These are phyloP conservation scores for Heterococcus sp. DNA, from an alignment of 108 stramenopile species.

Conservation along the genomic window DNA sequence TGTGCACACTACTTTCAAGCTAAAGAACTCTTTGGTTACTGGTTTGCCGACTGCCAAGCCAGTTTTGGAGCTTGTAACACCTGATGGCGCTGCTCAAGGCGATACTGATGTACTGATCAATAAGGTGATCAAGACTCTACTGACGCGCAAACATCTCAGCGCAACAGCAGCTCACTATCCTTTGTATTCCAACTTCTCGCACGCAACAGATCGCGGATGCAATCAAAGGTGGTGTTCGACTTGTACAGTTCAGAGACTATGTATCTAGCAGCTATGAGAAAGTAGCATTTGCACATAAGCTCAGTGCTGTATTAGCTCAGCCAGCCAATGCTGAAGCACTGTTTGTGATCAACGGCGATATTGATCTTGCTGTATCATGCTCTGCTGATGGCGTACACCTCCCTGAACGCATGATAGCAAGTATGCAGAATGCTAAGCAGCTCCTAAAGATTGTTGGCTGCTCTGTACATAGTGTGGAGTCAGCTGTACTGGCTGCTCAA, in stretches of 20 bases:
- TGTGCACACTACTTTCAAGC: no score
- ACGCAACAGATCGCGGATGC: not conserved
- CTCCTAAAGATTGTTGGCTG: conserved; percentile 26
- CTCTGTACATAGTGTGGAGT: conserved; percentile 34
- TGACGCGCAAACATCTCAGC: not conserved
- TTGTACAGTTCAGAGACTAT: conserved; percentile 38
- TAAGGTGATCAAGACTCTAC: not conserved
- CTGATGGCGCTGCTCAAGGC: conserved; percentile 12
- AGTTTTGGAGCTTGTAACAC: conserved; percentile 23
- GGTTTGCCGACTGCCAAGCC: no score
- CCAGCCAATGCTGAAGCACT: not conserved
- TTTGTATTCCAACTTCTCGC: not conserved
- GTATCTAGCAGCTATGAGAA: not conserved
- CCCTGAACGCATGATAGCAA: conserved; percentile 21
- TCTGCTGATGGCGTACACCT: conserved; percentile 39
- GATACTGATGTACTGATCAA: not conserved
- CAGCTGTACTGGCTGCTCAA: conserved; percentile 23
- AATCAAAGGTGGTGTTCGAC: conserved; percentile 19
- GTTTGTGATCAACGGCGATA: conserved; percentile 33
- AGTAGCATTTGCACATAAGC: conserved; percentile 8
- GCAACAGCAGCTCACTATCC: not conserved
- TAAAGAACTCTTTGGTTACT: no score
- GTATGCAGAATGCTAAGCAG: not conserved
- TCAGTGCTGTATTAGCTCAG: not conserved
- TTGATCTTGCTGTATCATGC: conserved; percentile 9